Conservation (phyloP, 495 filamentous ascomycete species). For the Platismatia glauca region DNA sequence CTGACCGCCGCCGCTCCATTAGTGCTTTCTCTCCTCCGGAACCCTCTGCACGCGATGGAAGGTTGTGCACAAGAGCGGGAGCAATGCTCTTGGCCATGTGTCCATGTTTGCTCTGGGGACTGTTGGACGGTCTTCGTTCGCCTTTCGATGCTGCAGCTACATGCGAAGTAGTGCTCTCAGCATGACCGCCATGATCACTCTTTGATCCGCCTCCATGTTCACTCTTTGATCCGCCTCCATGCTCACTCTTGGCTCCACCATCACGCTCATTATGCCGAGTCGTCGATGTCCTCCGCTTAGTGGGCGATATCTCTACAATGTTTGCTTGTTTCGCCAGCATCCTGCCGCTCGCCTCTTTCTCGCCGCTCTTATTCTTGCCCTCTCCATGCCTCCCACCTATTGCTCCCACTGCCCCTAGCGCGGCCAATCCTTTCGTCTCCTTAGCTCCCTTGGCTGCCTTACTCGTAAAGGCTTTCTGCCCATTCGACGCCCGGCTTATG, state of each 20-base stretch:
- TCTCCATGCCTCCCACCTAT: not conserved
- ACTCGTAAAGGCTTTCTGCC: not conserved
- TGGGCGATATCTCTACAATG: not conserved
- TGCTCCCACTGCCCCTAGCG: not conserved
- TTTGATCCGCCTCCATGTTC: not conserved
- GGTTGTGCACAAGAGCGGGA: not conserved
- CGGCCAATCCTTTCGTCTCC: not conserved
- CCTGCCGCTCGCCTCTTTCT: not conserved
- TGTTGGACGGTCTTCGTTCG: not conserved
- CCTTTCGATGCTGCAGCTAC: not conserved
- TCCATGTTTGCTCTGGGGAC: not conserved
- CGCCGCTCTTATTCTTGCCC: not conserved
- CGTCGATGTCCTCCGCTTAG: not conserved
- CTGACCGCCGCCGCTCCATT: not conserved
- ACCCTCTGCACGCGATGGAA: too few relatives aligned
- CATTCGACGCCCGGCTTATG: slow-evolving; percentile 1
- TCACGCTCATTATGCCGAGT: not conserved
- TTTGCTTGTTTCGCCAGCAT: slow-evolving; percentile 2
- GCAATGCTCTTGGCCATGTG: not conserved
- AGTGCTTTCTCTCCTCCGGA: not conserved
- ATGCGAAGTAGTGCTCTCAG: not conserved
- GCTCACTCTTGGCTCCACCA: not conserved
- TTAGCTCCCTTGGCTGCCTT: not conserved
- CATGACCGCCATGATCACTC: slow-evolving; percentile 1
- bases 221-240: not conserved